phyloP scores from a whole-genome alignment of 306 rosid species.

The Cucurbita maxima region DNA sequence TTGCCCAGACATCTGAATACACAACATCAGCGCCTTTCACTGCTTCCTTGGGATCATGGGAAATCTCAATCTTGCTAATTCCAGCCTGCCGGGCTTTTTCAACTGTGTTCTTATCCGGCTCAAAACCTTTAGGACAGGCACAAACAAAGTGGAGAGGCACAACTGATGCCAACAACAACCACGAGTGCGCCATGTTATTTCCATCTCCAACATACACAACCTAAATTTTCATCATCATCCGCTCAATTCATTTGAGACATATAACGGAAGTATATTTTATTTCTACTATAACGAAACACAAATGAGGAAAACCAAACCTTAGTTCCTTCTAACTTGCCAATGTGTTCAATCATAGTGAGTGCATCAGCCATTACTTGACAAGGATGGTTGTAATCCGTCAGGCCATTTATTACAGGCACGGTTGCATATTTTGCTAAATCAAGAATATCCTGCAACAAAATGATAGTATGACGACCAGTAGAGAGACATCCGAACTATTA shows the following conservation, averaged over 20 bases:
- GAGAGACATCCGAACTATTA: not conserved
- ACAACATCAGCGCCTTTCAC: slow-evolving; percentile 85
- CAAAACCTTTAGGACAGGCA: slow-evolving; percentile 85
- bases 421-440: slow-evolving; percentile 70
- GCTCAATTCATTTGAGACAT: not conserved
- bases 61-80: slow-evolving; percentile 85
- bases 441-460: slow-evolving; percentile 59
- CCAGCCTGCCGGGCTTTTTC: slow-evolving; percentile 73
- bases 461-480: not conserved
- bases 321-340: slow-evolving; percentile 77
- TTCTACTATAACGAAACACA: not conserved
- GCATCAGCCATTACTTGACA: slow-evolving; percentile 98
- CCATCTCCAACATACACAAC: slow-evolving; percentile 98
- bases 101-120: slow-evolving; percentile 71
- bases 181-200: slow-evolving; percentile 91
- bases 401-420: slow-evolving; percentile 88
- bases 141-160: slow-evolving; percentile 87
- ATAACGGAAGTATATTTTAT: not conserved
- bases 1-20: slow-evolving; percentile 94
- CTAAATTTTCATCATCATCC: slow-evolving; percentile 21
- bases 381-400: slow-evolving; percentile 97
- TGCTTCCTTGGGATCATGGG: slow-evolving; percentile 80
- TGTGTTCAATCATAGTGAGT: slow-evolving; percentile 74
- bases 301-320: slow-evolving; percentile 40
- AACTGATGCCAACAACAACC: slow-evolving; percentile 84